Conservation (phyloP, 2,329 filamentous ascomycete genomes). For the Ascosphaera acerosa region DNA sequence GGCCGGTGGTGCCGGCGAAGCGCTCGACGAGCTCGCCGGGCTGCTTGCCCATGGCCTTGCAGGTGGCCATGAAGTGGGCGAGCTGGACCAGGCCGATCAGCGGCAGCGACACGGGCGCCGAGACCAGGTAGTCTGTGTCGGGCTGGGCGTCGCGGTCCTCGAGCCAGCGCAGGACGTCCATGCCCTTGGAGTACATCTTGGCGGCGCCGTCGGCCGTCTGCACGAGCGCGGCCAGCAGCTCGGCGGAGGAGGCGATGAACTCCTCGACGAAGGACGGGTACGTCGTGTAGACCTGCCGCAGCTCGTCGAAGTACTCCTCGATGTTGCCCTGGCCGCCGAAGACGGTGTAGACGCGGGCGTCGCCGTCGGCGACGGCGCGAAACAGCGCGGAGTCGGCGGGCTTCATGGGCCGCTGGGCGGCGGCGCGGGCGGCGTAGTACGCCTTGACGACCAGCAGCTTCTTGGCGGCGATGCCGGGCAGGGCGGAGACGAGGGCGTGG, state of each 20-base stretch:
- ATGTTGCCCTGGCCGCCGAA: constrained; percentile 98
- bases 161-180: constrained; percentile 86
- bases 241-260: constrained; percentile 54
- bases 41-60: constrained; percentile 68
- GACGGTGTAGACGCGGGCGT: constrained; percentile 71
- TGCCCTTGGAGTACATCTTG: constrained; percentile 92
- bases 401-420: constrained; percentile 64
- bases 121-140: constrained; percentile 81
- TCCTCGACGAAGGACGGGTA: constrained; percentile 81
- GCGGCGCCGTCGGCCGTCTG: constrained; percentile 63
- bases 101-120: constrained; percentile 83
- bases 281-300: constrained; percentile 71
- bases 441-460: constrained; percentile 71
- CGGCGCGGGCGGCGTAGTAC: constrained; percentile 76
- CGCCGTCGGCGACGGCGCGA: constrained; percentile 60
- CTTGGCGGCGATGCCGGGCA: constrained; percentile 81
- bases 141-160: constrained; percentile 72
- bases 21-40: constrained; percentile 70
- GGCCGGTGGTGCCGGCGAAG: constrained; percentile 71
- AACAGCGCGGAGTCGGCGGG: constrained; percentile 83
- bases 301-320: constrained; percentile 96
- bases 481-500: constrained; percentile 59
- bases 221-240: constrained; percentile 65
- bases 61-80: constrained; percentile 85
- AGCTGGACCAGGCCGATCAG: constrained; percentile 91